Conservation (phyloP, 768 basidiomycete genomes). For the Galerina sulciceps region DNA sequence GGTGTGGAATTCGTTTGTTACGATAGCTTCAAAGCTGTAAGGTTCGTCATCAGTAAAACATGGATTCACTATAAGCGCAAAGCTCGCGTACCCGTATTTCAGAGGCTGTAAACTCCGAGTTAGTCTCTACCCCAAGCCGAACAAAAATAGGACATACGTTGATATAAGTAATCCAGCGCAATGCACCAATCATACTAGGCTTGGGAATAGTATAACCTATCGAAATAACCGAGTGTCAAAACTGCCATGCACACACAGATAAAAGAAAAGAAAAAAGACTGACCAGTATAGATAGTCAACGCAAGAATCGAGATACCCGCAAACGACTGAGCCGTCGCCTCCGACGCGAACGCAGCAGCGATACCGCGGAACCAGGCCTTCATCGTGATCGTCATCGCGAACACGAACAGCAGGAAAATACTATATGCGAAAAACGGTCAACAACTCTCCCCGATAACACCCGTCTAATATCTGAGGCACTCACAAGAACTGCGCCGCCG, state of each 20-base stretch:
- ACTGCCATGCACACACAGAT: too few species aligned
- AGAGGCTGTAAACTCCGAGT: conserved; percentile 27
- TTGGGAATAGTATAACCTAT: conserved; percentile 64
- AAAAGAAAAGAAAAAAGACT: conserved; percentile 44
- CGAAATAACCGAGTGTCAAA: not conserved
- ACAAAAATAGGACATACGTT: conserved; percentile 9
- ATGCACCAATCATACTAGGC: conserved; percentile 67
- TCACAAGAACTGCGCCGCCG: conserved; percentile 66
- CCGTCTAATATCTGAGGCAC: conserved; percentile 25
- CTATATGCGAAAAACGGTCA: conserved; percentile 46
- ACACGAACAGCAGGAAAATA: conserved; percentile 61
- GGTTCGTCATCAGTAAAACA: not conserved
- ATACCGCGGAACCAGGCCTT: conserved; percentile 78
- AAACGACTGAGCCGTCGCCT: conserved; percentile 66
- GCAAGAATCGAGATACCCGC: conserved; percentile 45
- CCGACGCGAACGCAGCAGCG: conserved; percentile 62
- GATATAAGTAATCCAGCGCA: conserved; percentile 66
- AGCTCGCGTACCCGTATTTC: conserved; percentile 14
- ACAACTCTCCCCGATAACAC: not conserved
- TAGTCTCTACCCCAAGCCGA: not conserved
- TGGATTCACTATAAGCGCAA: not conserved
- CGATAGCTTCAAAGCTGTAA: conserved; percentile 62
- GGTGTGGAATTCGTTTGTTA: conserved; percentile 84
- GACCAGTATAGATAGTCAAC: conserved; percentile 35
- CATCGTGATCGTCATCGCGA: conserved; percentile 65